Base-by-base conservation (phyloP, 176 grass and related monocot species). In the Triticum urartu region DNA sequence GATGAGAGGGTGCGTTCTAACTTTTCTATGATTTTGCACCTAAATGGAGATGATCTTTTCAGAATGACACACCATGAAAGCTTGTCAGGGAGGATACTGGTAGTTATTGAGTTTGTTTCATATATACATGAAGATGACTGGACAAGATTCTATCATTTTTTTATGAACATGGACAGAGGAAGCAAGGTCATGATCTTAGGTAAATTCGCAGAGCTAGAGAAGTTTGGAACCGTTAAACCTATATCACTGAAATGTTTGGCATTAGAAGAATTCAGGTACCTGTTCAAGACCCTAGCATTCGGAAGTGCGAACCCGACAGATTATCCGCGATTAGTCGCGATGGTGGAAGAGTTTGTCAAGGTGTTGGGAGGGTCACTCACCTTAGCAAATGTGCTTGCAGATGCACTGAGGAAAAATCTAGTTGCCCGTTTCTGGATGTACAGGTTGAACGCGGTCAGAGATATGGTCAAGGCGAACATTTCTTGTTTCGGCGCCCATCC, bases 111-210 rank as follows among this genome's bases (percentile, higher is more conserved):
- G 52, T 63, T 84, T 45, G 33, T 5, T 75, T 62, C 68, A 43
- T 35, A 74, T 6, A 14, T 63, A 7, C 35, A 75, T 71, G 65
- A 72, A 4, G 7, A 61, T 28, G 81, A 45, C 9, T 84, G 69
- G 81, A 3, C 5, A 63, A n/a, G 0, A 4, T 45, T 84, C 21
- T 21, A 45, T 74, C 4, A 56, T 32, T 63, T 35, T 21, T 0
- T 84, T 22, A 20, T 3, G 13, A 43, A 11, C 35, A 43, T 84
- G 24, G 17, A 40, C 6, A 74, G 20, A 43, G 81, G 69, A 45
- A 84, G 58, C 22, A 84, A 84, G 38, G 69, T 84, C 9, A 84
- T 84, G 43, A 64, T 84, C 34, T 28, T 74, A 33, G 40, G 36
- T 20, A 20, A 52, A 63, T 15, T 1, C 4, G 0, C 39, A 9